Base-by-base conservation (phyloP, 2,329 filamentous ascomycete species). In the Fusarium azukiicola region DNA sequence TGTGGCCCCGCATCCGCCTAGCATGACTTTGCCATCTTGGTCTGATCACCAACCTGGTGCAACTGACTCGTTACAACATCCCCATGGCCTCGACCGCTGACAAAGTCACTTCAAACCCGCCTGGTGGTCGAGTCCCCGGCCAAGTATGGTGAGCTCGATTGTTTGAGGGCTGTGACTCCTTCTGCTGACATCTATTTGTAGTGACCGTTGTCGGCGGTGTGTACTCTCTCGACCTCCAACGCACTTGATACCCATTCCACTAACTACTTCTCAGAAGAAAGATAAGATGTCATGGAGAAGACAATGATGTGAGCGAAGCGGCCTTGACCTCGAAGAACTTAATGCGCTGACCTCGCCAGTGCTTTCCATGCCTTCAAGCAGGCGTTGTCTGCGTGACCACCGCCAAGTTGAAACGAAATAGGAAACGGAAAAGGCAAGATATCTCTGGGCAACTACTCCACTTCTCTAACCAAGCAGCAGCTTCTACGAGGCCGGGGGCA, bases 161-260 rank as follows among this genome's bases (percentile, higher is more conserved):
- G 16, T 6, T 27, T 7, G 17, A 12, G 38, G 44, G 4, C 16
- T 21, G 19, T 10, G n/a, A n/a, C 23, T 9, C 5, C 38, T 17
- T 6, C 4, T 17, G 23, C 58, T 69, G 21, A 75, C n/a, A 23
- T 14, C 9, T 21, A 12, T 19, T 13, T 3, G 6, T 10, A 78
- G 75, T 68, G 75, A 78, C 27, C 75, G 75, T 19, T 78, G 75
- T 58, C 74, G 75, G 44, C 74, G 75, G 75, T 78, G 50, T 36
- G 70, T 67, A 4, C 6, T 32, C 23, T 46, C 27, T 32, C 27
- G 27, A 32, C 27, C 27, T 50, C 38, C 19, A 66, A 49, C 10
- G 11, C 21, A 4, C 17, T 11, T n/a, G 13, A 21, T n/a, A 17
- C 12, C 16, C 12, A 40, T 47, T 36, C 7, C 19, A 56, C 50